Evolutionary conservation across 371 early-diverging fungal genomes (phyloP), one percentile per base, ranked within the genome.

Genomic region (Mucor racemosus): DNA sequence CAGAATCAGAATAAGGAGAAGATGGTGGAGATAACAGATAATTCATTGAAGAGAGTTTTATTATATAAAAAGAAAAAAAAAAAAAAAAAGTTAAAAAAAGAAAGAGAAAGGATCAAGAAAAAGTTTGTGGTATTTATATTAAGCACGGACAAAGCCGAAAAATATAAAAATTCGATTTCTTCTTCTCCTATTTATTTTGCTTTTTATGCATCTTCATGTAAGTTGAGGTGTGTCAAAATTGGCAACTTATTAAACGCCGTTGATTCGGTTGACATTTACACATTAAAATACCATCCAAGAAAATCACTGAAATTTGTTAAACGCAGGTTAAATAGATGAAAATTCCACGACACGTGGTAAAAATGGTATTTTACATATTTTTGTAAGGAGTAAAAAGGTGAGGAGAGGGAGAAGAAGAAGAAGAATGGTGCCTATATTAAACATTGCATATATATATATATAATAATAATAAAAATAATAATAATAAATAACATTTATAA

Each of bases 21-120:
- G 35, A 38, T 19, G 62, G 62, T 59, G 81, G 81, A 15, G 81
- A 78, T 34, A 76, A 76, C 33, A 78, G 73, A 21, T 54, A 64
- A 48, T 77, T 60, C 80, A 80, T 80, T 48, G n/a, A 21, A 50
- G 38, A 11, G 38, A 38, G 9, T 17, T 54, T 48, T 14, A 8
- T 21, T 17, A n/a, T 17, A 15, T n/a, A 53, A 15, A 53, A 48
- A 13, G 44, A 50, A 57, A n/a, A 60, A 48, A 60, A 8, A 60
- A 50, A 62, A 53, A 48, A 13, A 50, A 40, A 57, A n/a, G 56
- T 46, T 56, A 8, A 60, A 50, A 50, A 62, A 42, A 34, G 17
- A 41, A 53, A 62, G 55, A 41, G 57, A 46, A 57, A 64, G 46
- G 48, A 54, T 21, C 11, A 34, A 48, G 41, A 53, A 65, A 61